Evolutionary conservation across 768 basidiomycete species (phyloP), one percentile per base, ranked within the genome.

Genomic region (Termitomyces sp.): DNA sequence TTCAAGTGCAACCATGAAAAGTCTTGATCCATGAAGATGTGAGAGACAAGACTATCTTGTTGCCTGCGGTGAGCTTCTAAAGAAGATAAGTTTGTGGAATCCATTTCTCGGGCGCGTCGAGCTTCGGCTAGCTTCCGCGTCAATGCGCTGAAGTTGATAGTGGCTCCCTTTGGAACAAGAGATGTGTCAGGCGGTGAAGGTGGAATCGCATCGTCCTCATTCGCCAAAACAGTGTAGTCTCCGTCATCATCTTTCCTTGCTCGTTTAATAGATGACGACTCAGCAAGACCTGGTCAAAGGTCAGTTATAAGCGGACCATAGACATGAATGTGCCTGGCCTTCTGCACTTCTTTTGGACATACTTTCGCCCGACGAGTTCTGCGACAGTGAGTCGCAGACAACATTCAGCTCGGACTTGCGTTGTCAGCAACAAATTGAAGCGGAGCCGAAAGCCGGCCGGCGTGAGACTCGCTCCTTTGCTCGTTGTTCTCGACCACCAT

Each of bases 1-100:
- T 98, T 97, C 56, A 99, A 76, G 65, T 89, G 85, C 44, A 97
- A 77, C 81, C 85, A 90, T 3, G 90, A 88, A 67, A 92, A 95
- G 72, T 95, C 93, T 67, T 88, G 89, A 57, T 89, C 82, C 77
- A 83, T 84, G 72, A 94, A 92, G 36, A 93, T 89, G 64, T 91
- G 85, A 9, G 91, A 92, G 33, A 92, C 86, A 2, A 91, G 80
- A 38, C 74, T 81, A 67, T 91, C 86, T 70, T 92, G 89, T 57
- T 88, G 86, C 46, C 83, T 80, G 46, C 89, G 82, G 68, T 91
- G 88, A 12, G 78, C 74, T 62, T 85, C 82, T 57, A 89, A 73
- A 18, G 82, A 80, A 50, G 82, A 78, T 52, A 80, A 72, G 54
- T 80, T 77, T n/a, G 72, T 67, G 3, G 76, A 69, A 6, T 75